Conservation (phyloP, 805 yeast genomes). For the Wickerhamiella kurtzmanii region DNA sequence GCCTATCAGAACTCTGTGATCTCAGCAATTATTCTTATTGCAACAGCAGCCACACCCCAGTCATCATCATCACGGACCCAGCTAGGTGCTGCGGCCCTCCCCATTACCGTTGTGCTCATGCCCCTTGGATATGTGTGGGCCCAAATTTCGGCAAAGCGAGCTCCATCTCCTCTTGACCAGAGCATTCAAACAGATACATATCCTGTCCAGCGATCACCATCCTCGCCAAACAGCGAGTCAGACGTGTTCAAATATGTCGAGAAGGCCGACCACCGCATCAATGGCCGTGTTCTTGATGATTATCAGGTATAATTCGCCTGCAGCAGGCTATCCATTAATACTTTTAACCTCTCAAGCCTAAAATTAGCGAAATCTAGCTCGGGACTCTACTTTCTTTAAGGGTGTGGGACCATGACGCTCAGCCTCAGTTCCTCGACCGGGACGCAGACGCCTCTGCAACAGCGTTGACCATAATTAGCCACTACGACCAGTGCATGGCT, state of each 20-base stretch:
- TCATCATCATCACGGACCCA: not conserved
- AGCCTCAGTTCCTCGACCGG: too few species aligned
- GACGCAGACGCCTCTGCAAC: too few species aligned
- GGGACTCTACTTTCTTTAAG: too few species aligned
- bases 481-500: too few species aligned
- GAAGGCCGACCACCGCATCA: not conserved
- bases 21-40: slow-evolving; percentile 57
- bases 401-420: too few species aligned
- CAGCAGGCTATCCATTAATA: too few species aligned
- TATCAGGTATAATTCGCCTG: not conserved
- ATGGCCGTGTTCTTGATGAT: not conserved
- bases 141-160: slow-evolving; percentile 12
- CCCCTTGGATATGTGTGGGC: slow-evolving; percentile 22
- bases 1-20: slow-evolving; percentile 65
- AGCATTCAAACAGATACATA: too few species aligned
- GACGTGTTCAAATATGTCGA: not conserved
- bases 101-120: slow-evolving; percentile 14
- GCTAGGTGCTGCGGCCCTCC: slow-evolving; percentile 12
- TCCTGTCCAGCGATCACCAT: not conserved
- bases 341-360: too few species aligned
- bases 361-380: too few species aligned
- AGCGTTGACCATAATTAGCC: too few species aligned
- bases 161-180: too few species aligned
- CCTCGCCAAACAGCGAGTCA: not conserved
- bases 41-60: slow-evolving; percentile 21